A percentile compares a stretch with the other conserved stretches of the same genome.
Evolutionary conservation across 2,329 filamentous ascomycete species (phyloP).

Genomic region (Pseudogymnoascus sp.): DNA sequence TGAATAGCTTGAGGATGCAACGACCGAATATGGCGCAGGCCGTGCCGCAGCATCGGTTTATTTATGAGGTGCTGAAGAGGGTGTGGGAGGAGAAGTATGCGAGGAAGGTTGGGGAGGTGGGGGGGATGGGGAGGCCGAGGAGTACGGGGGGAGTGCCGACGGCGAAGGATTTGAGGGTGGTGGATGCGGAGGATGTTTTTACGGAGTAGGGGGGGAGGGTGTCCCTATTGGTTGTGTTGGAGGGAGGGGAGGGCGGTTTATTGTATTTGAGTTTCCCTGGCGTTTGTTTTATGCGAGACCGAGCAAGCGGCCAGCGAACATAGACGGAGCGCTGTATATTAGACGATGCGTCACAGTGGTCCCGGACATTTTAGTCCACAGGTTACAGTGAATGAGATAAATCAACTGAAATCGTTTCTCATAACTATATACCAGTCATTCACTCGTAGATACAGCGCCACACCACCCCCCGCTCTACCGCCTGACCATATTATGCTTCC

Average conservation of each 20-base stretch:
- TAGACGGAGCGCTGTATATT: conserved; percentile 3
- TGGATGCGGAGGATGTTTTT: conserved; percentile 1
- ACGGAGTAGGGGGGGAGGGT: not conserved
- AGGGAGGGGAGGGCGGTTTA: not conserved
- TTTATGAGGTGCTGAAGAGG: conserved; percentile 79
- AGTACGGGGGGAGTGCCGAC: not conserved
- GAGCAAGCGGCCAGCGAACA: not conserved
- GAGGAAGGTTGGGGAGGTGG: not conserved
- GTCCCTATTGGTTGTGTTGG: not conserved
- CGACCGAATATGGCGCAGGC: conserved; percentile 94
- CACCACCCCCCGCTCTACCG: not conserved
- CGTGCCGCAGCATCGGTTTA: conserved; percentile 74
- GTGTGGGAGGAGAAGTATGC: conserved; percentile 61
- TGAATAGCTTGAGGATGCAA: conserved; percentile 77
- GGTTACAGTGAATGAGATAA: not conserved
- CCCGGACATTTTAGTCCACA: not conserved
- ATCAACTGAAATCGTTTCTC: conserved; percentile 4
- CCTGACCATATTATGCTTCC: not conserved
- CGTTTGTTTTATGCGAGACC: conserved; percentile 4
- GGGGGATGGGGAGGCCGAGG: not conserved
- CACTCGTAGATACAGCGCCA: conserved; percentile 1
- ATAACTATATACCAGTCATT: conserved; percentile 9
- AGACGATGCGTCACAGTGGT: not conserved
- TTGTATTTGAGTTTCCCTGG: not conserved
- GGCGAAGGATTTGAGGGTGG: not conserved